phyloP scores from a whole-genome alignment of 2,329 filamentous ascomycete species.

The Colletotrichum sp. region DNA sequence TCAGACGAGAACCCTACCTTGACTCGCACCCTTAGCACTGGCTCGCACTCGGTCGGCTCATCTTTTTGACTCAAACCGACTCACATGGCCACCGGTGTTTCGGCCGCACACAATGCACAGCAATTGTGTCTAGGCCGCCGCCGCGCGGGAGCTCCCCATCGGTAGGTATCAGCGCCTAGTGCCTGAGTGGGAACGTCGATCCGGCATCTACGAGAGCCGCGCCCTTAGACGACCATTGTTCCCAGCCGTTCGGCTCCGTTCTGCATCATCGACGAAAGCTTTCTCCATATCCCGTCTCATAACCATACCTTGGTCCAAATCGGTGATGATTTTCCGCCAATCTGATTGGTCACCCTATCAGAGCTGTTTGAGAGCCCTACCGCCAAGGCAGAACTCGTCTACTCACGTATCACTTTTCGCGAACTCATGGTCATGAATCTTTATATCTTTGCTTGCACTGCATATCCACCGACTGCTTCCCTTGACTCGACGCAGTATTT shows the following conservation, averaged over 20 bases:
- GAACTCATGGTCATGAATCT: conserved; percentile 4
- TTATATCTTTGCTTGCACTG: background rate
- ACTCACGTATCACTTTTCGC: background rate
- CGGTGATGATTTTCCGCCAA: background rate
- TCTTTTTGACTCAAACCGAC: background rate
- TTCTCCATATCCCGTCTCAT: background rate
- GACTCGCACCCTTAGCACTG: background rate
- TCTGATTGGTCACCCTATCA: background rate
- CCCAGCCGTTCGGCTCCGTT: background rate
- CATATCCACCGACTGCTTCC: background rate
- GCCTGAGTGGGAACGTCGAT: conserved; percentile 4
- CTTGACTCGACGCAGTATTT: background rate
- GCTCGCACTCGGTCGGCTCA: background rate
- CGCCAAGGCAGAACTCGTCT: background rate
- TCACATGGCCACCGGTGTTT: background rate
- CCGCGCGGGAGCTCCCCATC: background rate
- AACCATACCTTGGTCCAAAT: background rate
- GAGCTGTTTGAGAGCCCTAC: background rate
- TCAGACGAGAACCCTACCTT: background rate
- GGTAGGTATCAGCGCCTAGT: background rate
- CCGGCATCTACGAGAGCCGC: background rate
- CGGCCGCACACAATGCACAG: background rate
- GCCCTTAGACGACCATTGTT: background rate
- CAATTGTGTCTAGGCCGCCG: background rate
- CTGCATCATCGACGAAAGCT: background rate